Base-by-base conservation (phyloP, 257 asterid genomes). In the Eucommia ulmoides region DNA sequence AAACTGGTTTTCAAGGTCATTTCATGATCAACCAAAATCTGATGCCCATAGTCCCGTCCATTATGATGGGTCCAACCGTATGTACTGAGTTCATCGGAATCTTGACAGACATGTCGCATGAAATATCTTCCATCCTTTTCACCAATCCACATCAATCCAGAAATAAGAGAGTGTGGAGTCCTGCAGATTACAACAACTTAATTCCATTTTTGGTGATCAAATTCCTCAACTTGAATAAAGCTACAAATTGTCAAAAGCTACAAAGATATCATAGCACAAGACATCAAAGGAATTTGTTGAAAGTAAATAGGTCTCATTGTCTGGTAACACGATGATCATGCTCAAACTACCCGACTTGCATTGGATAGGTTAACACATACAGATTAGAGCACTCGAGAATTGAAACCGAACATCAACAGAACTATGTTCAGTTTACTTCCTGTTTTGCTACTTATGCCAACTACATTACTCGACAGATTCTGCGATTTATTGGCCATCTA, bases 81-180 rank as follows among this genome's bases (percentile, higher is more conserved):
- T 45, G 74, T 75, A 55, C 73, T 74, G 21, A 91, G 86, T 63
- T 79, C 88, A 50, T 91, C 99, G 0, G 99, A 83, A 72, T 91
- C 74, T 60, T 86, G 83, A 72, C 99, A 91, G 23, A 77, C 68
- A 68, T 91, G 99, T 48, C 99, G 70, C 95, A 91, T 75, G 53
- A 51, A 62, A 73, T 83, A 91, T 59, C 85, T 79, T 59, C 84
- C 93, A 68, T 91, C 87, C 73, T 77, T 79, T 38, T 74, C 79
- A 62, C 94, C 96, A 62, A 91, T 58, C 99, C 99, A 91, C 99
- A 91, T 91, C 63, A 91, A 77, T 60, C 96, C 99, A 12, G 92
- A 78, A 71, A 91, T 84, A 41, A 91, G 68, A 58, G 99, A 91
- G 57, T 70, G 80, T 8, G 96, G 92, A 60, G 80, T 81, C 88